phyloP scores from a whole-genome alignment of 2,329 filamentous ascomycete species.

The Cercospora citrullina region DNA sequence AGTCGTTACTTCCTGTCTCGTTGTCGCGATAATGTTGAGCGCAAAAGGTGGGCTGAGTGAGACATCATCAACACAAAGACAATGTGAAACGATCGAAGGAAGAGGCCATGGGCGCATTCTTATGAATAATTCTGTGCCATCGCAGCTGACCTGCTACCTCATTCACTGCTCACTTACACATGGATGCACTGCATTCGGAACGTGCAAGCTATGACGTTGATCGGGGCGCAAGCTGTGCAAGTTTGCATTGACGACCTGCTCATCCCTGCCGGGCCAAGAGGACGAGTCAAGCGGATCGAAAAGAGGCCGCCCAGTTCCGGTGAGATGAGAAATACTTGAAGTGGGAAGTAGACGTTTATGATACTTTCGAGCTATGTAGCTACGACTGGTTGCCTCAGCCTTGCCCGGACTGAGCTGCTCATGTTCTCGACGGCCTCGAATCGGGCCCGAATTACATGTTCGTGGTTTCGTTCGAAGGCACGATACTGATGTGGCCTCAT shows the following conservation, averaged over 20 bases:
- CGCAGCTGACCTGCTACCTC: slow-evolving; percentile 12
- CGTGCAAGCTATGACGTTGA: slow-evolving; percentile 8
- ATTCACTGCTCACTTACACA: slow-evolving; percentile 11
- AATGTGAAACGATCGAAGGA: background rate
- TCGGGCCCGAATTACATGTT: background rate
- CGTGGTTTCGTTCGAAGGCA: background rate
- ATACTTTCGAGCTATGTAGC: background rate
- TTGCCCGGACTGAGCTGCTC: background rate
- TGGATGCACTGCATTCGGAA: slow-evolving; percentile 13
- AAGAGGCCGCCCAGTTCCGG: slow-evolving; percentile 8
- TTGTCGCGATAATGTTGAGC: background rate
- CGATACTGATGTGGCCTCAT: background rate
- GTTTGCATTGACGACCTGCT: slow-evolving; percentile 1
- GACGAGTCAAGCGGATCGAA: background rate
- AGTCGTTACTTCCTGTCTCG: background rate
- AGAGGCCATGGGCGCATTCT: background rate
- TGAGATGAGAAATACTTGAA: background rate
- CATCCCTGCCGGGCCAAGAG: slow-evolving; percentile 7
- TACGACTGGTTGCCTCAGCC: background rate
- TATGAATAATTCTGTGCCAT: slow-evolving; percentile 7
- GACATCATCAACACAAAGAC: slow-evolving; percentile 4
- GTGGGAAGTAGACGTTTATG: background rate
- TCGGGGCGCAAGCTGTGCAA: background rate
- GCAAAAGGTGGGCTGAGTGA: background rate
- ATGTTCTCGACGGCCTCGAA: background rate